phyloP scores from a whole-genome alignment of 2,329 filamentous ascomycete genomes.

The Elsinoe fawcettii region DNA sequence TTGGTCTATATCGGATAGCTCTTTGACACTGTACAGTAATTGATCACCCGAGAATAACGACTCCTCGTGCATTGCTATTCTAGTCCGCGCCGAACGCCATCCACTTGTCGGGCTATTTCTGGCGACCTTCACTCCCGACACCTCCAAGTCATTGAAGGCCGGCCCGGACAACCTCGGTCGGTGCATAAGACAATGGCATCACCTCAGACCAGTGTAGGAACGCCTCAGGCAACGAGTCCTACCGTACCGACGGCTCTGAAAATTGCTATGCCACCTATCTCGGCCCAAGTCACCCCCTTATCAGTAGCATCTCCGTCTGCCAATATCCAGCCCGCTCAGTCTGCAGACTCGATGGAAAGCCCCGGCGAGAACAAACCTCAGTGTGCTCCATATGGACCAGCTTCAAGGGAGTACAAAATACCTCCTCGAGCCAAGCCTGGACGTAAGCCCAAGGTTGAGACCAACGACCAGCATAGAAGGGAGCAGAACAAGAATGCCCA shows the following conservation, averaged over 20 bases:
- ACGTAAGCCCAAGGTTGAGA: conserved; percentile 69
- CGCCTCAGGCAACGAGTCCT: neutral
- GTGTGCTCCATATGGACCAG: conserved; percentile 12
- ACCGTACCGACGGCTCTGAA: neutral
- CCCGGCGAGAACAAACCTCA: neutral
- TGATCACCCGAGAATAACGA: neutral
- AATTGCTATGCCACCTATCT: neutral
- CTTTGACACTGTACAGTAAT: neutral
- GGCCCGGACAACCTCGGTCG: neutral
- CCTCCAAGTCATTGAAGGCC: neutral
- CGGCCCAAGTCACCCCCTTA: neutral
- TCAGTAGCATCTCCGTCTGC: neutral
- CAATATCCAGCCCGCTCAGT: conserved; percentile 1
- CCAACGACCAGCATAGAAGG: conserved; percentile 87
- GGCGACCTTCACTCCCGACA: neutral
- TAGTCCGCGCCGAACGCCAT: neutral
- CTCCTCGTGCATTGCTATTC: neutral
- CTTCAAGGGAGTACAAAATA: conserved; percentile 23
- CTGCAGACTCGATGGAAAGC: neutral
- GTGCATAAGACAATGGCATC: neutral
- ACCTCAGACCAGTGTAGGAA: neutral
- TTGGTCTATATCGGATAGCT: neutral
- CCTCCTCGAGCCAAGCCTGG: conserved; percentile 56
- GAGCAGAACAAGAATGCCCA: conserved; percentile 91
- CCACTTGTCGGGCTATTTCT: neutral